Conservation (phyloP, 2,329 filamentous ascomycete species). For the Epichloe amarillans region DNA sequence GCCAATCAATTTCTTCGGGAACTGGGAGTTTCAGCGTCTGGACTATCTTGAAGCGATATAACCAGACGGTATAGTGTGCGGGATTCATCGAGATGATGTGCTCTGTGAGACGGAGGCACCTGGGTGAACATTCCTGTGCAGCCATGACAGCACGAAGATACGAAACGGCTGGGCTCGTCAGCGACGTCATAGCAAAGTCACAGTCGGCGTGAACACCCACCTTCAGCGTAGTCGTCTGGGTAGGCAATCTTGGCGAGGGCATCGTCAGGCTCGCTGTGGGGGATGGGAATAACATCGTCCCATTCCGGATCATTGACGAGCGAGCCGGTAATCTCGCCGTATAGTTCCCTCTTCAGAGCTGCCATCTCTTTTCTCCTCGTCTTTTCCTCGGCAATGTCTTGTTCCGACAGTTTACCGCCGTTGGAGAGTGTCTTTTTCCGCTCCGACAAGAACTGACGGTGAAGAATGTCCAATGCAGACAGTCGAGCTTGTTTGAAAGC, state of each 20-base stretch:
- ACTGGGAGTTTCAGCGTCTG: constrained; percentile 52
- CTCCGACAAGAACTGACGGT: constrained; percentile 29
- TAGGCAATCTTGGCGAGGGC: constrained; percentile 92
- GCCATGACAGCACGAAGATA: constrained; percentile 94
- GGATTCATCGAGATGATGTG: constrained; percentile 88
- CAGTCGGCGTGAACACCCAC: constrained; percentile 25
- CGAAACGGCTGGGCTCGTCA: constrained; percentile 51
- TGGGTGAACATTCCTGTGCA: constrained; percentile 64
- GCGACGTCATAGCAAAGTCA: constrained; percentile 1
- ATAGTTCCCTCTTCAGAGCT: constrained; percentile 34
- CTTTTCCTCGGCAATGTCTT: constrained; percentile 33
- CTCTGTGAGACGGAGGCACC: constrained; percentile 70
- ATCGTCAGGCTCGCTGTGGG: constrained; percentile 64
- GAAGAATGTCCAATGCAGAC: constrained; percentile 29
- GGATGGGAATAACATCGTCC: constrained; percentile 74
- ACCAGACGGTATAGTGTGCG: constrained; percentile 97
- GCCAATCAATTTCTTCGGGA: constrained; percentile 65
- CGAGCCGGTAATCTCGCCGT: constrained; percentile 33
- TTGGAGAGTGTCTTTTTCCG: constrained; percentile 18
- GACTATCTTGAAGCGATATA: constrained; percentile 77
- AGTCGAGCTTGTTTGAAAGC: constrained; percentile 28
- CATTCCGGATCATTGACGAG: constrained; percentile 55
- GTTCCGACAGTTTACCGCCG: constrained; percentile 17
- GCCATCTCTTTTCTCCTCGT: constrained; percentile 38
- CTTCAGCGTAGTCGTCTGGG: constrained; percentile 73